Base-by-base conservation (phyloP, 768 basidiomycete genomes). In the Phaffia tasmanica region DNA sequence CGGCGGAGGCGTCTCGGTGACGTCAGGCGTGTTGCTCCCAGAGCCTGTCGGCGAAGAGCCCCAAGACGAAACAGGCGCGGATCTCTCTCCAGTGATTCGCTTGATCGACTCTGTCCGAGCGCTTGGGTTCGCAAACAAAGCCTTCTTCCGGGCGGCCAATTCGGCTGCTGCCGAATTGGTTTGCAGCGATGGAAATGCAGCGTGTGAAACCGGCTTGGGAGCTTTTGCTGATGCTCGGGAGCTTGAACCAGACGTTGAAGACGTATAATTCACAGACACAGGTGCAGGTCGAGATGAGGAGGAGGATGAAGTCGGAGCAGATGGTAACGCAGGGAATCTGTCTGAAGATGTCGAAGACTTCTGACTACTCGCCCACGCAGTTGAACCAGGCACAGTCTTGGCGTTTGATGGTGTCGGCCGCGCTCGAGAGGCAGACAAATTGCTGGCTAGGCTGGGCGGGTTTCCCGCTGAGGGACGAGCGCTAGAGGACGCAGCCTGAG, bases 151-250 rank as follows among this genome's bases (percentile, higher is more conserved):
- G 15, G 27, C 64, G 30, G 63, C 63, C 63, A 54, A n/a, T 49
- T 47, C 49, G n/a, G 25, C 47, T 16, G 35, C 62, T 0, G 74
- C 75, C 14, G 80, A 79, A 69, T 80, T 83, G 48, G 71, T 72
- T 1, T 87, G 87, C 9, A 91, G 76, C 69, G 83, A 84, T 0
- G 88, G 88, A 77, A 91, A 91, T 49, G 83, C 63, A 47, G 63
- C 61, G 21, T 65, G 61, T 23, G 71, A 69, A 2, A 68, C 56
- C 16, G 63, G 65, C 23, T 70, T 65, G 11, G 71, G 47, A 14
- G 71, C 23, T 57, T 66, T 53, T 2, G 51, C 51, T 7, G 54
- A 11, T 27, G 53, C 9, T 15, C 35, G n/a, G 32, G 53, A 32
- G 21, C 18, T 55, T 11, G 55, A 27, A 6, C 55, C 62, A 23